Evolutionary conservation across 768 basidiomycete genomes (phyloP).

Genomic region (Phylloporus rhodoxanthus): DNA sequence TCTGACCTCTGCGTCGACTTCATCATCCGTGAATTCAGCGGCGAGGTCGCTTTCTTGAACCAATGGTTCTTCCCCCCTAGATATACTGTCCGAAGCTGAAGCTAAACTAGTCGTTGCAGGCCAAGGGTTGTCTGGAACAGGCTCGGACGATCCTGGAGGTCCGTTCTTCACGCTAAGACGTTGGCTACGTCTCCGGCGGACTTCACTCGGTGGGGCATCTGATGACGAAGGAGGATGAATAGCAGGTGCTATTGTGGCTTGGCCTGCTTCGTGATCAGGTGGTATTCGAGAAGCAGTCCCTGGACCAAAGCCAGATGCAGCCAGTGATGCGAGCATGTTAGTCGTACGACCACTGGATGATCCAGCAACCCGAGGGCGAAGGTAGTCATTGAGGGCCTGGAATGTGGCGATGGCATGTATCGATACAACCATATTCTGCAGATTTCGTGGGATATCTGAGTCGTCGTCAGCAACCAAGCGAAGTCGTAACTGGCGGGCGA

Average conservation of each 20-base stretch:
- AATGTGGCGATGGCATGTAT: conserved; percentile 98
- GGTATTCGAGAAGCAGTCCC: conserved; percentile 38
- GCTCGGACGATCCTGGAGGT: conserved; percentile 11
- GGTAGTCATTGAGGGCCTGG: conserved; percentile 94
- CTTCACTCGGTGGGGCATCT: conserved; percentile 34
- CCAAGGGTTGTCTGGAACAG: conserved; percentile 12
- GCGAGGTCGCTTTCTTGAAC: conserved; percentile 58
- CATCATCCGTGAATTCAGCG: conserved; percentile 79
- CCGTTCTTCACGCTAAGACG: conserved; percentile 70
- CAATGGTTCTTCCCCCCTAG: conserved; percentile 42
- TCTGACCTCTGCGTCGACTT: conserved; percentile 68
- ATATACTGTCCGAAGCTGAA: conserved; percentile 23
- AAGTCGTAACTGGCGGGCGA: conserved; percentile 89
- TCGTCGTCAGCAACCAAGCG: conserved; percentile 87
- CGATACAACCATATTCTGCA: conserved; percentile 90
- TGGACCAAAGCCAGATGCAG: conserved; percentile 65
- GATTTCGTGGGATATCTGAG: conserved; percentile 77
- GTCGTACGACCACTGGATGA: conserved; percentile 62
- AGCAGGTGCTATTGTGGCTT: conserved; percentile 24
- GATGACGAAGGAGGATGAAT: conserved; percentile 30
- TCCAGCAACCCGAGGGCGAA: conserved; percentile 83
- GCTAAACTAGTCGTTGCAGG: conserved; percentile 22
- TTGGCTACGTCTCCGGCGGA: conserved; percentile 72
- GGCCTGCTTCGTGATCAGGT: conserved; percentile 30
- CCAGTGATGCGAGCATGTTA: conserved; percentile 87